These are phyloP conservation scores for Arabis alpina DNA, from an alignment of 345 rosid species.

Conservation along the genomic window DNA sequence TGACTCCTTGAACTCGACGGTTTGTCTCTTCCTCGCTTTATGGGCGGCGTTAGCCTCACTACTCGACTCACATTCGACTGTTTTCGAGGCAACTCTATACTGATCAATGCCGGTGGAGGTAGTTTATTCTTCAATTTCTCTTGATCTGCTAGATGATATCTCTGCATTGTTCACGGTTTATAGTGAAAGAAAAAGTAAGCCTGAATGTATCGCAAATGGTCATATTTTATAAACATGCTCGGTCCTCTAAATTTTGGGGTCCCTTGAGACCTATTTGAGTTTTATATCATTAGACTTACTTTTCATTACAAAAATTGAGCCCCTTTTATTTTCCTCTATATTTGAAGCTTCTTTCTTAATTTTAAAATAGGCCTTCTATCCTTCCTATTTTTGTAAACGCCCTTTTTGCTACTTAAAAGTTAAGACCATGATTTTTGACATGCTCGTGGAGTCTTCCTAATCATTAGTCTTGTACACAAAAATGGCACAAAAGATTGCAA, in stretches of 20 bases:
- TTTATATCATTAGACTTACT: not conserved
- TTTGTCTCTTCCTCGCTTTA: conserved; percentile 51
- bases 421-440: not conserved
- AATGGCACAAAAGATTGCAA: not conserved
- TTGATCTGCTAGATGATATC: conserved; percentile 61
- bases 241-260: not conserved
- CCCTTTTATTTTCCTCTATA: not conserved
- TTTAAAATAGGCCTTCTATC: not conserved
- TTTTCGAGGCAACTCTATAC: conserved; percentile 39
- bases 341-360: not conserved
- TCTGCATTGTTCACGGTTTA: conserved; percentile 48
- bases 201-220: not conserved
- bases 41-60: conserved; percentile 40
- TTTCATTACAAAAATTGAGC: not conserved
- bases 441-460: not conserved
- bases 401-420: not conserved
- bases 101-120: conserved; percentile 40
- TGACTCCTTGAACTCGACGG: conserved; percentile 58
- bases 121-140: conserved; percentile 41
- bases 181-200: not conserved
- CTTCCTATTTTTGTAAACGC: too few relatives aligned
- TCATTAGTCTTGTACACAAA: not conserved
- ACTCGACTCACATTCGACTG: conserved; percentile 39
- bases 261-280: conserved; percentile 1
- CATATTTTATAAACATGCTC: not conserved